Evolutionary conservation across 2,329 filamentous ascomycete genomes (phyloP).

Genomic region (Penicillium crustosum): DNA sequence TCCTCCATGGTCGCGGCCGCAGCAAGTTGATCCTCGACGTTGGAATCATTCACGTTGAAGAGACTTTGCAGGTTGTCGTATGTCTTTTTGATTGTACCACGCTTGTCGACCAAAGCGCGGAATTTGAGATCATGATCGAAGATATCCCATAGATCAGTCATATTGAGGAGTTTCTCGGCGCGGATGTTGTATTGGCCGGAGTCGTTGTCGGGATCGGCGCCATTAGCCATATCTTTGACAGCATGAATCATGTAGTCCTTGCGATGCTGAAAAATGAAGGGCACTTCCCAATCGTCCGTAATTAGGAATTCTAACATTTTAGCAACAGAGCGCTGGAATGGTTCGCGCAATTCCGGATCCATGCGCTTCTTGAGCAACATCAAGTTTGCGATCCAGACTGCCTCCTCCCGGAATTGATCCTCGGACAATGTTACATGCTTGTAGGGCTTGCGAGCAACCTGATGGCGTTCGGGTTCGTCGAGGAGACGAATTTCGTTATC

Average conservation of each 20-base stretch:
- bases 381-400: slow-evolving; percentile 85
- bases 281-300: slow-evolving; percentile 89
- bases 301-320: slow-evolving; percentile 96
- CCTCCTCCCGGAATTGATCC: slow-evolving; percentile 87
- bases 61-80: slow-evolving; percentile 72
- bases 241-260: slow-evolving; percentile 97
- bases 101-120: slow-evolving; percentile 86
- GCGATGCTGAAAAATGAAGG: slow-evolving; percentile 96
- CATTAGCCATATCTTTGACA: slow-evolving; percentile 65
- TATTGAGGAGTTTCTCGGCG: slow-evolving; percentile 85
- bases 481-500: slow-evolving; percentile 86
- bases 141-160: slow-evolving; percentile 93
- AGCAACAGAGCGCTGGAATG: slow-evolving; percentile 83
- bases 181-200: slow-evolving; percentile 67
- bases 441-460: slow-evolving; percentile 86
- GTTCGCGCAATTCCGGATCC: slow-evolving; percentile 68
- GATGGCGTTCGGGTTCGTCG: slow-evolving; percentile 92
- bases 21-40: slow-evolving; percentile 79
- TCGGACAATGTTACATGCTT: slow-evolving; percentile 75
- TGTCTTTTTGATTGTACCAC: slow-evolving; percentile 77
- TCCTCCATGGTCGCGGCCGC: slow-evolving; percentile 87
- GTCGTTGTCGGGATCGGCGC: slow-evolving; percentile 65
- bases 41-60: slow-evolving; percentile 65
- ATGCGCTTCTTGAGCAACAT: slow-evolving; percentile 86
- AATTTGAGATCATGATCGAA: slow-evolving; percentile 95